Base-by-base conservation (phyloP, 169 alveolate genomes). In the Plasmodium billcollinsi region DNA sequence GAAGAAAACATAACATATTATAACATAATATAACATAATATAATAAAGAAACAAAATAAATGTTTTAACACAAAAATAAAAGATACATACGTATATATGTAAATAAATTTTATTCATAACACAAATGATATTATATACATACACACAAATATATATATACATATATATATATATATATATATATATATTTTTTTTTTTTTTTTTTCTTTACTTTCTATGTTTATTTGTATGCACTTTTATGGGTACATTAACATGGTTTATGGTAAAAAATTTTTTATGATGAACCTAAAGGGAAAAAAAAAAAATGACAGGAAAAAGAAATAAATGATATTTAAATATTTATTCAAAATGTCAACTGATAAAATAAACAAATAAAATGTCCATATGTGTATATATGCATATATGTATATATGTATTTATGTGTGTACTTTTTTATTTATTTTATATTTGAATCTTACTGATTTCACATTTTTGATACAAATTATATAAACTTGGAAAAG, bases 401-500 rank as follows among this genome's bases (percentile, higher is more conserved):
- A 59, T 18, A 61, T 24, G 7, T 71, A 39, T n/a, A 67, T 71
- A n/a, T 71, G 29, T 56, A 29, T 29, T n/a, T 33, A 66, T 58
- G 3, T 39, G 8, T 26, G 29, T 59, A 24, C 49, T 9, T 56
- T 7, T 29, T n/a, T 33, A 66, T 58, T n/a, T 39, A 8, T 26
- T 50, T 59, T 70, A 12, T 62, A 59, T 5, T 69, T 8, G 20
- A 3, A 45, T 45, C 88, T 59, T 61, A 78, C 89, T 47, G 89
- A 54, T 49, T 78, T 78, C 54, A 66, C 89, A 78, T 78, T 78
- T 59, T 65, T 66, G 61, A 67, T 26, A 50, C 61, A 65, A 33
- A 78, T 45, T 78, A 58, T 58, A 78, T 65, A 65, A 26, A 78
- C 71, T 65, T 59, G 89, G 62, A 78, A 49, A 59, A 65, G 65